A percentile compares a stretch with the other conserved stretches of the same genome.
Conservation (phyloP, 2,329 filamentous ascomycete genomes). For the Xylaria hypoxylon region DNA sequence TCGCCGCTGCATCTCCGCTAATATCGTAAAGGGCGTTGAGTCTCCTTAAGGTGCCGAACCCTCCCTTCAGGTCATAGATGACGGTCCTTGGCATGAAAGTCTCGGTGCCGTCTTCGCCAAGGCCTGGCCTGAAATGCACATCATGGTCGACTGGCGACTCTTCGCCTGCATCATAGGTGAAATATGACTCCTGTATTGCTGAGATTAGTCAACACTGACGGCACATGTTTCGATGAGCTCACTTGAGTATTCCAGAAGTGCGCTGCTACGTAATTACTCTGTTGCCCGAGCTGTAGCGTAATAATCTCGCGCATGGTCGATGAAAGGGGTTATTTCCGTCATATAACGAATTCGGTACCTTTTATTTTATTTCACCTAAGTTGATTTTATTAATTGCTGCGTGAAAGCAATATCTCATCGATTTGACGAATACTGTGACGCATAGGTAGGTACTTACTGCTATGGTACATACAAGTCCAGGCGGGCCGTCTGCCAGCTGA, state of each 20-base stretch:
- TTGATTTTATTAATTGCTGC: background rate
- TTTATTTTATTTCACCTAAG: background rate
- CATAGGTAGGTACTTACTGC: too few species aligned
- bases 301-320: constrained; percentile 88
- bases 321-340: background rate
- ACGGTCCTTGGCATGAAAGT: constrained; percentile 93
- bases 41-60: constrained; percentile 88
- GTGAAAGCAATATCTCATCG: background rate
- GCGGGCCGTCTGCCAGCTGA: background rate
- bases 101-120: constrained; percentile 85
- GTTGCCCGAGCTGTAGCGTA: constrained; percentile 91
- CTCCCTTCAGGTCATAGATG: constrained; percentile 94
- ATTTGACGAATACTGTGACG: background rate
- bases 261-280: constrained; percentile 91
- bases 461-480: too few species aligned
- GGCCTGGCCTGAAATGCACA: constrained; percentile 86
- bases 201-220: background rate
- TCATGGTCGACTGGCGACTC: constrained; percentile 81
- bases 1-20: constrained; percentile 50
- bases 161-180: constrained; percentile 81
- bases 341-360: background rate
- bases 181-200: constrained; percentile 85
- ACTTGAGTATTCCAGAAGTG: constrained; percentile 99
- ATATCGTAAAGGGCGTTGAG: constrained; percentile 88
- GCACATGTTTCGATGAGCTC: constrained; percentile 34